Evolutionary conservation across 2,329 filamentous ascomycete genomes (phyloP), one percentile per base, ranked within the genome.

Genomic region (Keithomyces neogunnii): DNA sequence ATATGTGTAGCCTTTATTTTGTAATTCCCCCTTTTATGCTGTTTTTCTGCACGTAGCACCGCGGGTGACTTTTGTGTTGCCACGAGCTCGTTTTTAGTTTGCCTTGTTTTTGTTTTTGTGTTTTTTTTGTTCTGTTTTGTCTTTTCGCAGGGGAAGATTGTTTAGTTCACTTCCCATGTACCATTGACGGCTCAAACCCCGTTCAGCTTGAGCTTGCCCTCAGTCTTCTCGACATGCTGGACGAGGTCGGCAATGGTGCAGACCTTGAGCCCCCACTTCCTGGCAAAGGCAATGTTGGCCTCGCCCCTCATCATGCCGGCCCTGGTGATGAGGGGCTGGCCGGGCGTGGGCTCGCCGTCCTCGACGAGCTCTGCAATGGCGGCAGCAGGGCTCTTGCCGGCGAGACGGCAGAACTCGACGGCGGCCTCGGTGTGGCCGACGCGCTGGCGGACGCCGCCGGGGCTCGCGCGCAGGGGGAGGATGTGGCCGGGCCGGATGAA

Each of bases 161-260:
- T 30, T 44, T n/a, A 11, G 9, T 13, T 3, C 10, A 8, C 19
- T 42, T 2, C 3, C n/a, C n/a, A 6, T 7, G 6, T 35, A 35
- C 33, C 33, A 6, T 6, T 35, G 11, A 35, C 33, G 8, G 10
- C 4, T 47, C 45, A 49, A 28, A 63, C 66, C n/a, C 73, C 74
- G 51, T 56, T 65, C 33, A 59, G 49, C 43, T 60, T 13, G 54
- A 78, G 63, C 67, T 80, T 80, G 38, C 84, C 84, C 71, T 91
- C 85, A 39, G 76, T 84, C 74, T 82, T 84, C 68, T 93, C 86
- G 53, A 96, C 73, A 66, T 95, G 87, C 52, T 74, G 75, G 31
- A 92, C 85, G 70, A 99, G 69, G 69, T 92, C 90, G 66, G 92
- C 90, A 71, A 99, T 97, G 32, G 93, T 97, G 71, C 91, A 95